Evolutionary conservation across 1,284 basidiomycete species (phyloP).

Genomic region (Marasmius sp.): DNA sequence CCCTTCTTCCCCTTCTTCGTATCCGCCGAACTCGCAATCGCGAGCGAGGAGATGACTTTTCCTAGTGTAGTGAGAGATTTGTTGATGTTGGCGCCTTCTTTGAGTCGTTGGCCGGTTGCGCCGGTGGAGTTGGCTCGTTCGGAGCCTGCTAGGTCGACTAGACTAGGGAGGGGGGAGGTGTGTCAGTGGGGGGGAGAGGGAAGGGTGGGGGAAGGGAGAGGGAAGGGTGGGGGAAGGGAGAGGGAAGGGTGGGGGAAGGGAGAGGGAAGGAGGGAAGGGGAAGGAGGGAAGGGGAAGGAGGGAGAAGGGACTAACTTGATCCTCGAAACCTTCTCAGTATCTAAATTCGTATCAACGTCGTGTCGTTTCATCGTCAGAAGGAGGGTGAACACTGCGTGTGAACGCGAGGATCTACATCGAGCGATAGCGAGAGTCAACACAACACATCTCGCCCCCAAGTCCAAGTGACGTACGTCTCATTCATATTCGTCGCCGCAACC

Average conservation of each 20-base stretch:
- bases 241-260: too few species aligned
- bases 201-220: not conserved
- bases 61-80: slow-evolving; percentile 96
- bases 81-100: slow-evolving; percentile 98
- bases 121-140: slow-evolving; percentile 96
- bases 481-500: slow-evolving; percentile 99
- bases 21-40: slow-evolving; percentile 66
- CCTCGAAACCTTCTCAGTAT: slow-evolving; percentile 94
- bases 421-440: slow-evolving; percentile 7
- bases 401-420: slow-evolving; percentile 79
- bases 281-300: too few species aligned
- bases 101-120: slow-evolving; percentile 90
- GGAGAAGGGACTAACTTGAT: slow-evolving; percentile 83
- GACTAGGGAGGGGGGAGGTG: slow-evolving; percentile 37
- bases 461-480: slow-evolving; percentile 85
- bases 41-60: slow-evolving; percentile 94
- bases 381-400: slow-evolving; percentile 96
- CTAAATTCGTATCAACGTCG: slow-evolving; percentile 80
- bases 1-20: slow-evolving; percentile 81
- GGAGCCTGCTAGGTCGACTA: slow-evolving; percentile 96
- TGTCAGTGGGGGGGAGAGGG: not conserved
- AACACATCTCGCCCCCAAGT: too few species aligned
- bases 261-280: not conserved
- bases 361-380: slow-evolving; percentile 89
- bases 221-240: too few species aligned